Conservation (phyloP, 441 rosid species). For the Arabidopsis hybrid region DNA sequence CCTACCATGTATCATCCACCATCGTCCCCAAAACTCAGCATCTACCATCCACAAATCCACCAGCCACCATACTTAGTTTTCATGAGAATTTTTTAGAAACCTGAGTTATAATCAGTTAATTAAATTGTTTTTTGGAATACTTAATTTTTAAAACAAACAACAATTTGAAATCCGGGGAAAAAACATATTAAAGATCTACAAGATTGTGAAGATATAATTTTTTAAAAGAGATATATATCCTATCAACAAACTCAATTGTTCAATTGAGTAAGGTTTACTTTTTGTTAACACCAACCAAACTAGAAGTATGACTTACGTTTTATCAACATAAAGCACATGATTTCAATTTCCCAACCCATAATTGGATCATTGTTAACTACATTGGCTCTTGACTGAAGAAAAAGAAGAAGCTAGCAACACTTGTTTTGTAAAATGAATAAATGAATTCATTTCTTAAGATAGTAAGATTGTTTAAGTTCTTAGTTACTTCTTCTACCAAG, state of each 20-base stretch:
- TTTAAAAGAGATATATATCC: too few relatives aligned
- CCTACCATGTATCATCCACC: neutral
- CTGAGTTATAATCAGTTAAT: too few relatives aligned
- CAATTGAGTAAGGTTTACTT: conserved; percentile 38
- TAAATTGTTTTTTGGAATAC: too few relatives aligned
- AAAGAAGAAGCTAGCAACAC: too few relatives aligned
- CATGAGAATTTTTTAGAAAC: too few relatives aligned
- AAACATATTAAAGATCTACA: too few relatives aligned
- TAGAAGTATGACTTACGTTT: conserved; percentile 42
- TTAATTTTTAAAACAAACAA: too few relatives aligned
- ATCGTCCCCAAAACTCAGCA: neutral
- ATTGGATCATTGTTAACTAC: neutral
- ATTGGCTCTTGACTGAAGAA: neutral
- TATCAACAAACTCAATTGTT: conserved; percentile 24
- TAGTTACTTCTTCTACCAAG: neutral
- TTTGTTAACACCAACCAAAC: conserved; percentile 39
- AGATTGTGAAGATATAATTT: too few relatives aligned
- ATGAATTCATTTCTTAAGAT: neutral
- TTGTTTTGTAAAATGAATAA: neutral
- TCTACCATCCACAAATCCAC: neutral
- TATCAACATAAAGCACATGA: conserved; percentile 14
- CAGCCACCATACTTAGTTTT: neutral
- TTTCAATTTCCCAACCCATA: neutral
- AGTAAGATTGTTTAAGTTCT: neutral
- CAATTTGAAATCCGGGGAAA: too few relatives aligned